These are phyloP conservation scores for Rhizopogon rudus DNA, from an alignment of 768 basidiomycete genomes.

Conservation along the genomic window DNA sequence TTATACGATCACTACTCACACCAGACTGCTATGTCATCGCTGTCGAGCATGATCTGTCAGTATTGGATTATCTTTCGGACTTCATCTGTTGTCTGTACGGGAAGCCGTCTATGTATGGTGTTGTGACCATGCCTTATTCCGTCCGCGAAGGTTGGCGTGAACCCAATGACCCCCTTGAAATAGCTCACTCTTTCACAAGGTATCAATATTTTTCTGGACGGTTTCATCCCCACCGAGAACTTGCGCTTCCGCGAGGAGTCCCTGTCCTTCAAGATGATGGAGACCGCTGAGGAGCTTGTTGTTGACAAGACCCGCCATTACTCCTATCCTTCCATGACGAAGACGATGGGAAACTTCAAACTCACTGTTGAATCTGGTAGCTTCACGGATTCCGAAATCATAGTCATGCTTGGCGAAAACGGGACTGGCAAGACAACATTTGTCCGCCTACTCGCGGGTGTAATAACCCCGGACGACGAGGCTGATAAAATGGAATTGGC, in stretches of 20 bases:
- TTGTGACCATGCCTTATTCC: slow-evolving; percentile 98
- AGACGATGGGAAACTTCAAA: slow-evolving; percentile 94
- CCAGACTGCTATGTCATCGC: slow-evolving; percentile 92
- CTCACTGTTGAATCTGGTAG: slow-evolving; percentile 84
- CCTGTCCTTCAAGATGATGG: slow-evolving; percentile 95
- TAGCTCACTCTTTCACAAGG: slow-evolving; percentile 39
- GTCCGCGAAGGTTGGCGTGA: slow-evolving; percentile 81
- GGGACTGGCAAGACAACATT: slow-evolving; percentile 99
- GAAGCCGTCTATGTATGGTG: slow-evolving; percentile 95
- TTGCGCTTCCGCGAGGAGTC: slow-evolving; percentile 96
- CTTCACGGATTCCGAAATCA: slow-evolving; percentile 99
- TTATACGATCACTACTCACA: slow-evolving; percentile 82
- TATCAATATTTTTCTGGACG: slow-evolving; percentile 99
- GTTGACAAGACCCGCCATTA: slow-evolving; percentile 87
- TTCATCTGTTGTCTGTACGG: slow-evolving; percentile 98
- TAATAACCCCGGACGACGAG: slow-evolving; percentile 74
- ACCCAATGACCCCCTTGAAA: background rate
- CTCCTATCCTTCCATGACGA: slow-evolving; percentile 93
- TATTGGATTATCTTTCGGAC: slow-evolving; percentile 97
- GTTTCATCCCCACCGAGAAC: slow-evolving; percentile 98
- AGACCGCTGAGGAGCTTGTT: slow-evolving; percentile 88
- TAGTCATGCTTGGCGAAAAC: slow-evolving; percentile 99
- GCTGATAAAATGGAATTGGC: slow-evolving; percentile 74
- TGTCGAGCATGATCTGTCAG: slow-evolving; percentile 98
- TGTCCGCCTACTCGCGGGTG: slow-evolving; percentile 91